Evolutionary conservation across 108 stramenopile genomes (phyloP), one percentile per base, ranked within the genome.

Genomic region (Schizochytrium sp.): DNA sequence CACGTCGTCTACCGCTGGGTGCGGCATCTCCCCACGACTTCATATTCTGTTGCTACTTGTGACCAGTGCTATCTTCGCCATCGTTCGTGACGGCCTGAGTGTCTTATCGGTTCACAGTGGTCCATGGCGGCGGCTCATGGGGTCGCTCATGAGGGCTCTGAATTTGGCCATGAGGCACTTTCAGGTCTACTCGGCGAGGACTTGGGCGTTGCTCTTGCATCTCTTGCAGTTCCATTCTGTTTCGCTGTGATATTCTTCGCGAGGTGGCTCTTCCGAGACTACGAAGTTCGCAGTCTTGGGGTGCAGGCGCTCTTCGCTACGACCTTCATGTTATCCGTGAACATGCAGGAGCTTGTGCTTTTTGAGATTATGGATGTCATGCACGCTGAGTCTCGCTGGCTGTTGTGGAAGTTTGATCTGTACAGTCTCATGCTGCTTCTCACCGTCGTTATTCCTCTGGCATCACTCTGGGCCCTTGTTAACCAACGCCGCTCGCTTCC

Each of bases 201-300:
- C 3, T 47, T 13, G 5, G 47, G 47, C 53, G 47, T 83, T 47
- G 53, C 55, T 0, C 76, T 83, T 10, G 50, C 55, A n/a, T 83
- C 76, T n/a, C 53, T 83, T 17, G 76, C 50, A 7, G 0, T 55
- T n/a, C 76, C 76, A 5, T 83, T 83, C 2, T 47, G 47, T 13
- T 83, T 83, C 47, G 76, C 76, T 17, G 76, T 49, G 53, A 1
- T 83, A 5, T 83, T 83, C 53, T 83, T 83, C 28, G 49, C 76
- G 50, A 47, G 55, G 53, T 83, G 76, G 76, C 76, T 83, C 53
- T 83, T 83, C 53, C 76, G 76, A 2, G 76, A 83, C 53, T 83
- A 83, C 28, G 76, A 83, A 53, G 76, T 83, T n/a, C 49, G 55
- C 50, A 83, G 76, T 53, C 8, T 83, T 13, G 10, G 38, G 17